Base-by-base conservation (phyloP, 495 filamentous ascomycete species). In the Aspergillus olivimuriae region DNA sequence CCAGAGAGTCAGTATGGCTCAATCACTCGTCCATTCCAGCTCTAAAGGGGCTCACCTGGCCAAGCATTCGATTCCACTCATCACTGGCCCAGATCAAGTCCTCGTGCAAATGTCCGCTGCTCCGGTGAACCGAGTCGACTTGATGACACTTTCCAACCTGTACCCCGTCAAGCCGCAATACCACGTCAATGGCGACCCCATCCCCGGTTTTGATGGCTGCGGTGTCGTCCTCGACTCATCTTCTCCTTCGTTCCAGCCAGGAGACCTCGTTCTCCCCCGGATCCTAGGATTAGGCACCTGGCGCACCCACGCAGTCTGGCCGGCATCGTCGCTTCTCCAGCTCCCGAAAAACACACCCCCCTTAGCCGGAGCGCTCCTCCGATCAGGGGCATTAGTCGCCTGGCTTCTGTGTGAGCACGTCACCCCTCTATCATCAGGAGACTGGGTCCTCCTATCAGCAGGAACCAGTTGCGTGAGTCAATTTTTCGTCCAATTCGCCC, bases 181-280 rank as follows among this genome's bases (percentile, higher is more conserved):
- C 23, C 23, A 14, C 15, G 20, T 48, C 22, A 23, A 38, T 17
- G 42, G 34, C 15, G 34, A 41, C 16, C 43, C 47, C 30, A 47
- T 50, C 28, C 47, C 47, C 11, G 47, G 47, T 5, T 50, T 48
- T 30, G 47, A 48, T 34, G 44, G 47, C n/a, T 44, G 48, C 10
- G 47, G 44, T 10, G 4, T 22, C 12, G 35, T 50, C 12, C 23
- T 39, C 7, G 47, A 44, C 8, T 12, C 32, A 18, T 31, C 18
- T 8, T 34, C 48, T 3, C 14, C n/a, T 20, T 12, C 18, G 17
- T 18, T 50, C 17, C 21, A 44, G 21, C 34, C 33, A 11, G 47
- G 47, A 10, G 43, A 50, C 22, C 42, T 40, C 10, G 47, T 50
- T 22, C 26, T 50, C 21, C 21, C 44, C 10, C 33, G 34, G 11